Conservation (phyloP, 345 rosid species). For the Brassica carinata region DNA sequence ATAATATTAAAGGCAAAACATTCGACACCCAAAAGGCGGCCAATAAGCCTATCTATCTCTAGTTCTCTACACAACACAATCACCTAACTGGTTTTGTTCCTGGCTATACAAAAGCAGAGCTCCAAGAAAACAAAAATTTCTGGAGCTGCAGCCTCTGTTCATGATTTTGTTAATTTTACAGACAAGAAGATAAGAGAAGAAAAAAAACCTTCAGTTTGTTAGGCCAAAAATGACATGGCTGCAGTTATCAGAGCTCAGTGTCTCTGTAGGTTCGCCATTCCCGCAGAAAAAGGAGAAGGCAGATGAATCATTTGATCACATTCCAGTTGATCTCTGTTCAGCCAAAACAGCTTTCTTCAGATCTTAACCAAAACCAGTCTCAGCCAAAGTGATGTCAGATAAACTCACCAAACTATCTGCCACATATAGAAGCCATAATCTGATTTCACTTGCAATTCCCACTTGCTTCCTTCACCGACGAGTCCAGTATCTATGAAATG, state of each 20-base stretch:
- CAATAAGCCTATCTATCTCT: conserved; percentile 21
- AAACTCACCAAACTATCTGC: not conserved
- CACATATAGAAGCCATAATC: conserved; percentile 14
- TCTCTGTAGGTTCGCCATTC: conserved; percentile 35
- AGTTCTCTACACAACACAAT: conserved; percentile 35
- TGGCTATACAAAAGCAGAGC: conserved; percentile 35
- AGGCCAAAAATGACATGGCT: conserved; percentile 22
- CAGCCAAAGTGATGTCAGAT: not conserved
- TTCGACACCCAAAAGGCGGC: conserved; percentile 10
- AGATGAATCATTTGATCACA: conserved; percentile 24
- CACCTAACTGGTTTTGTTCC: conserved; percentile 21
- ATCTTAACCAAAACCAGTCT: conserved; percentile 5
- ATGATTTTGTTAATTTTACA: conserved; percentile 23
- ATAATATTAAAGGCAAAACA: conserved; percentile 18
- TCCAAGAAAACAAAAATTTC: conserved; percentile 27
- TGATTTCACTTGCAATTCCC: conserved; percentile 8
- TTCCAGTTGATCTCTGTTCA: conserved; percentile 15
- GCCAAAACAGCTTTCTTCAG: conserved; percentile 22
- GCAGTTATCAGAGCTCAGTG: conserved; percentile 24
- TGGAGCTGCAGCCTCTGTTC: conserved; percentile 31
- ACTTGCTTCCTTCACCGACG: conserved; percentile 17
- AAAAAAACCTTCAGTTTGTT: conserved; percentile 15
- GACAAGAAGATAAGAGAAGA: not conserved
- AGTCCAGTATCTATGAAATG: conserved; percentile 27
- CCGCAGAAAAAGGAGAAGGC: conserved; percentile 43